phyloP scores from a whole-genome alignment of 2,329 filamentous ascomycete species.

The Ascochyta viciae-villosae region DNA sequence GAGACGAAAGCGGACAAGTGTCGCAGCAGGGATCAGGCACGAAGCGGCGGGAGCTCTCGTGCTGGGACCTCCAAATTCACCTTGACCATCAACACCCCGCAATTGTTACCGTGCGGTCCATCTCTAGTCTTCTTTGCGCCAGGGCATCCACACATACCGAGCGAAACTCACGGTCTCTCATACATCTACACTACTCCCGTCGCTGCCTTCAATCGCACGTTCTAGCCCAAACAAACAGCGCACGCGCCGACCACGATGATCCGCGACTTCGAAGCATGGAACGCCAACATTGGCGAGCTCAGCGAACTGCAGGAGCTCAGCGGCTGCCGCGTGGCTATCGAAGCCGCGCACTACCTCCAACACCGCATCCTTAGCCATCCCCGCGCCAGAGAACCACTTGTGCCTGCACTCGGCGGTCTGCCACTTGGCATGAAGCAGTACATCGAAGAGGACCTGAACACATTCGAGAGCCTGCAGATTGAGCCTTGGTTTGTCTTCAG shows the following conservation, averaged over 20 bases:
- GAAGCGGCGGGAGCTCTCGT: slow-evolving; percentile 19
- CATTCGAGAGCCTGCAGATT: slow-evolving; percentile 73
- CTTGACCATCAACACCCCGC: slow-evolving; percentile 15
- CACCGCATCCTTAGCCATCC: slow-evolving; percentile 65
- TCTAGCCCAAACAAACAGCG: slow-evolving; percentile 8
- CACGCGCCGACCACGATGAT: slow-evolving; percentile 48
- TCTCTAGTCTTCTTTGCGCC: neutral
- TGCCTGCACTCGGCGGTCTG: slow-evolving; percentile 87
- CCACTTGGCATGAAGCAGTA: slow-evolving; percentile 78
- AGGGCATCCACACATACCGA: neutral
- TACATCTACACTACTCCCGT: neutral
- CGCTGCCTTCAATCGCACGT: neutral
- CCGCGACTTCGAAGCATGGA: slow-evolving; percentile 64
- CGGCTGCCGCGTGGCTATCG: slow-evolving; percentile 79
- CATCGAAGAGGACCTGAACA: slow-evolving; percentile 77
- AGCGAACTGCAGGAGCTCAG: slow-evolving; percentile 74
- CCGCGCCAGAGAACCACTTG: slow-evolving; percentile 78
- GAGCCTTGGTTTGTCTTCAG: slow-evolving; percentile 91
- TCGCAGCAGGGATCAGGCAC: slow-evolving; percentile 6
- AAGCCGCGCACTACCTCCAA: slow-evolving; percentile 88
- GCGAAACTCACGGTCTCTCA: neutral
- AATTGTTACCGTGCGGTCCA: slow-evolving; percentile 6
- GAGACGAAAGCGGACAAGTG: slow-evolving; percentile 14
- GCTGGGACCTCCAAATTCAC: slow-evolving; percentile 15
- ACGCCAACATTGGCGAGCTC: slow-evolving; percentile 59